Conservation (phyloP, 1,284 basidiomycete species). For the Agroathelia rolfsii region DNA sequence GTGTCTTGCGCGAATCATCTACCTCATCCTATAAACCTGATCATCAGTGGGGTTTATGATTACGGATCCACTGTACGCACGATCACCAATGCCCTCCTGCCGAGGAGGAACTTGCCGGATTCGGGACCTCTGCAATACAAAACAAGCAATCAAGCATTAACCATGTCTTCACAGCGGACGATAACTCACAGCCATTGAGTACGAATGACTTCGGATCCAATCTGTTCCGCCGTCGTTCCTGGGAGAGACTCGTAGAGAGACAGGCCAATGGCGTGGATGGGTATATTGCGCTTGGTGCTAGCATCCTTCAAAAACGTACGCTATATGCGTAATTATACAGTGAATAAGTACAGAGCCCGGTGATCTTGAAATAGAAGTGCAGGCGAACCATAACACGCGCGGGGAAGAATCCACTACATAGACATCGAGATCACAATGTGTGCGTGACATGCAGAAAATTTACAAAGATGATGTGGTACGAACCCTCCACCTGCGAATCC, state of each 20-base stretch:
- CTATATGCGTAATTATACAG: slow-evolving; percentile 23
- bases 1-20: slow-evolving; percentile 87
- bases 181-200: slow-evolving; percentile 86
- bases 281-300: slow-evolving; percentile 68
- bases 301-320: slow-evolving; percentile 80
- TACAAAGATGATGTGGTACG: slow-evolving; percentile 23
- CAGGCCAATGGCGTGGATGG: slow-evolving; percentile 87
- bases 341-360: slow-evolving; percentile 3
- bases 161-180: slow-evolving; percentile 17
- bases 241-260: slow-evolving; percentile 85
- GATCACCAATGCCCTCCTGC: slow-evolving; percentile 74
- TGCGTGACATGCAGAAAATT: slow-evolving; percentile 10
- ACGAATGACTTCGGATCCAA: slow-evolving; percentile 78
- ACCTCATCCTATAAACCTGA: slow-evolving; percentile 68
- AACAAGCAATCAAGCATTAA: slow-evolving; percentile 7
- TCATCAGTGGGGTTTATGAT: slow-evolving; percentile 10
- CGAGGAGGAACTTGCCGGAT: slow-evolving; percentile 63
- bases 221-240: slow-evolving; percentile 64
- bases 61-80: slow-evolving; percentile 33
- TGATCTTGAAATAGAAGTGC: slow-evolving; percentile 6
- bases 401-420: slow-evolving; percentile 80
- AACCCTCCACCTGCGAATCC: slow-evolving; percentile 60
- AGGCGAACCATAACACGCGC: slow-evolving; percentile 74
- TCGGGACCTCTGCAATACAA: slow-evolving; percentile 41
- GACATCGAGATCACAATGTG: slow-evolving; percentile 13